phyloP scores from a whole-genome alignment of 305 asterid genomes.

The Rubia balearica region DNA sequence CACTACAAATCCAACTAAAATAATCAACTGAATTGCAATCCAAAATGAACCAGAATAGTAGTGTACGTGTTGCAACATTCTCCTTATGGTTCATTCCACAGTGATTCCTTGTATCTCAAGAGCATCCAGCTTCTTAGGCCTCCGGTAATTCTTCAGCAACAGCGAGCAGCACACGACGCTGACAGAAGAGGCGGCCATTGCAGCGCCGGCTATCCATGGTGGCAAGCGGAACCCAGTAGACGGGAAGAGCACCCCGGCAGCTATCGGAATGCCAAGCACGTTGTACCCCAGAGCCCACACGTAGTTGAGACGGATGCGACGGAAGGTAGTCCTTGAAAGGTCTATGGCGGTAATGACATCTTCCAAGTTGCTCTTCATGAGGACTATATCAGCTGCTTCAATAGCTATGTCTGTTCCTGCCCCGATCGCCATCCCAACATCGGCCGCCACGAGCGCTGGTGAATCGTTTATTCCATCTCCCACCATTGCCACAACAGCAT shows the following conservation, averaged over 20 bases:
- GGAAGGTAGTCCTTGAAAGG: slow-evolving; percentile 66
- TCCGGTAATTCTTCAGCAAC: slow-evolving; percentile 58
- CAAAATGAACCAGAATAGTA: too few relatives aligned
- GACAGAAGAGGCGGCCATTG: slow-evolving; percentile 88
- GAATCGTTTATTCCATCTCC: slow-evolving; percentile 94
- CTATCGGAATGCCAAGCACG: slow-evolving; percentile 68
- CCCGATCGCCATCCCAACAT: slow-evolving; percentile 87
- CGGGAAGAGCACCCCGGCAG: slow-evolving; percentile 79
- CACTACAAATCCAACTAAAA: too few relatives aligned
- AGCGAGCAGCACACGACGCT: slow-evolving; percentile 87
- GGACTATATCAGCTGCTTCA: slow-evolving; percentile 81
- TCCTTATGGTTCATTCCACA: slow-evolving; percentile 12
- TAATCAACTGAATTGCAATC: too few relatives aligned
- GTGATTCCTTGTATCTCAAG: slow-evolving; percentile 23
- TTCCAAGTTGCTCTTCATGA: slow-evolving; percentile 78
- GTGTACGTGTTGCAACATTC: background rate
- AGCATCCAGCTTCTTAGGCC: slow-evolving; percentile 49
- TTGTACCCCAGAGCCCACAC: slow-evolving; percentile 86
- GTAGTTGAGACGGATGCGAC: slow-evolving; percentile 66
- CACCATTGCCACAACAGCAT: slow-evolving; percentile 76
- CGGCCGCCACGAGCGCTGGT: slow-evolving; percentile 84
- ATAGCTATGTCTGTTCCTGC: slow-evolving; percentile 88
- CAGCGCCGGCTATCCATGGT: slow-evolving; percentile 93
- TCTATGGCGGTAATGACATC: slow-evolving; percentile 80
- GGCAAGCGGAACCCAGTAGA: slow-evolving; percentile 64